phyloP scores from a whole-genome alignment of 352 stramenopile species.

The Phytophthora crassamura region DNA sequence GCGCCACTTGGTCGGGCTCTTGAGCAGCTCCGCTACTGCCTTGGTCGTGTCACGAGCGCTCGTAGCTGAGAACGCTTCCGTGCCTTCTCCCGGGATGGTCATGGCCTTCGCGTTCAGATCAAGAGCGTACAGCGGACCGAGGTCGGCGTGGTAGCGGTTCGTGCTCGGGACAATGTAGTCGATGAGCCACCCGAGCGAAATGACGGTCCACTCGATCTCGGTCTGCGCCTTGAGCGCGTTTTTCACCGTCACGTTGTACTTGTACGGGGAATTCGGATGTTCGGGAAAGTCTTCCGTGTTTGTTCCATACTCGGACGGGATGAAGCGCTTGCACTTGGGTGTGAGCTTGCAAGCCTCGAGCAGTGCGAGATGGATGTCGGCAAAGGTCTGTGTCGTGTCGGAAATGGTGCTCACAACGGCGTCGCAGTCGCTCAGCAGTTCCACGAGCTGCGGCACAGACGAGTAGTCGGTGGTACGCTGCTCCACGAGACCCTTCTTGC shows the following conservation, averaged over 20 bases:
- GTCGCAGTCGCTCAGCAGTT: slow-evolving; percentile 41
- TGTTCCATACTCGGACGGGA: slow-evolving; percentile 46
- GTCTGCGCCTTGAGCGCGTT: slow-evolving; percentile 32
- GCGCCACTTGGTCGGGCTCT: slow-evolving; percentile 38
- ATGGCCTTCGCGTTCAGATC: slow-evolving; percentile 42
- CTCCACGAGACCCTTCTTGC: slow-evolving; percentile 36
- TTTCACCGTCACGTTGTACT: slow-evolving; percentile 18
- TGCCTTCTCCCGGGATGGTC: slow-evolving; percentile 40
- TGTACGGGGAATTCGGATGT: slow-evolving; percentile 8
- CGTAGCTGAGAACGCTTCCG: slow-evolving; percentile 36
- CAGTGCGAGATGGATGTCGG: slow-evolving; percentile 27
- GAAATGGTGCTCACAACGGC: slow-evolving; percentile 36
- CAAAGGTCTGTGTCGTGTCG: slow-evolving; percentile 16
- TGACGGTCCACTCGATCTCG: slow-evolving; percentile 48
- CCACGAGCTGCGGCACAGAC: slow-evolving; percentile 24
- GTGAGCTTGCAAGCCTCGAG: slow-evolving; percentile 48
- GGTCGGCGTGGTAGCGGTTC: slow-evolving; percentile 37
- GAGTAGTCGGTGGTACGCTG: slow-evolving; percentile 44
- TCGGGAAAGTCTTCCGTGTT: slow-evolving; percentile 42
- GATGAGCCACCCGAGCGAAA: slow-evolving; percentile 38
- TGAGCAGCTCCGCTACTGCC: slow-evolving; percentile 30
- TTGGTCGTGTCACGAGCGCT: slow-evolving; percentile 35
- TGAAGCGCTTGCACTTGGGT: slow-evolving; percentile 55
- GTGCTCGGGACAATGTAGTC: slow-evolving; percentile 41
- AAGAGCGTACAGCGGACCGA: slow-evolving; percentile 24